Evolutionary conservation across 768 basidiomycete genomes (phyloP), one percentile per base, ranked within the genome.

Genomic region (Neoboletus brunneissimus): DNA sequence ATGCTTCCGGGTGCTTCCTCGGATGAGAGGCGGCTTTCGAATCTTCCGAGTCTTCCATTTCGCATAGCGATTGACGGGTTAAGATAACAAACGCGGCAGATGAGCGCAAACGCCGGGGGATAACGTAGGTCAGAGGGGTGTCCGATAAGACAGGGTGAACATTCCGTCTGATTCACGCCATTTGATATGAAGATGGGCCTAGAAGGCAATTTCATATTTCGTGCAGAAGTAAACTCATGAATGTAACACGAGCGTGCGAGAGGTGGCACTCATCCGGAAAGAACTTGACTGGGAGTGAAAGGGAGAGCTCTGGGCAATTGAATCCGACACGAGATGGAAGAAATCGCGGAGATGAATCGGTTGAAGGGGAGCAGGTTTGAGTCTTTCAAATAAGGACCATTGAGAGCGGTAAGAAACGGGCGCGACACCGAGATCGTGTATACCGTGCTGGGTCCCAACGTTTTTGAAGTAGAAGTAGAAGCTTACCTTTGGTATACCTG

Each of bases 1-100:
- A 18, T 25, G 32, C 10, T 23, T 16, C 29, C 38, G 22, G 22
- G 6, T 42, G 15, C 20, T 32, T 46, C 16, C 27, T 57, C 37
- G 66, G 66, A 16, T 22, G 16, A 49, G 47, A 29, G 8, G 46
- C 22, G 59, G 66, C 29, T 47, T 32, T 48, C n/a, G 41, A 43
- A 22, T 7, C 4, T 51, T 48, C 22, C 4, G 16, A 38, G 49
- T 22, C 52, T 57, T 57, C 51, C 41, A 42, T 53, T 65, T 18
- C 11, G 41, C 44, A 16, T 41, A 51, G 45, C 37, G 38, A 53
- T 53, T 64, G 58, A 51, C 43, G 22, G 20, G 31, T 34, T 1
- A 13, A 35, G 35, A 35, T 53, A 18, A 55, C 38, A 46, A 60
- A 49, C 31, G 35, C 34, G 22, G 53, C 35, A 43, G 29, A 34